These are phyloP conservation scores for Russula sp. DNA, from an alignment of 768 basidiomycete genomes.

Conservation along the genomic window DNA sequence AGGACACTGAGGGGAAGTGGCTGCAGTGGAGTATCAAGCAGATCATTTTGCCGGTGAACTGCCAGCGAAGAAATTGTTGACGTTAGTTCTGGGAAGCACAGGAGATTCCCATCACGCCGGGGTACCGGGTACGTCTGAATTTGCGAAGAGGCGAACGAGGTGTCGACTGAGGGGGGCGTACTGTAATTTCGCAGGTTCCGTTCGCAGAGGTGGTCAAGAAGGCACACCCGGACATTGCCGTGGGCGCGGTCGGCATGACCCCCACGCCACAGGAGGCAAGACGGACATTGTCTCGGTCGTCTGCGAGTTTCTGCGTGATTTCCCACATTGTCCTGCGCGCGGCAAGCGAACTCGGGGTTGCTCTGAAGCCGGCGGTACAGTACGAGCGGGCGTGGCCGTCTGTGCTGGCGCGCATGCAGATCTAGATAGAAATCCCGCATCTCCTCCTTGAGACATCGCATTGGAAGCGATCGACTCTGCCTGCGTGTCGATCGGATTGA, in stretches of 20 bases:
- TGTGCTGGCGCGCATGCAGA: slow-evolving; percentile 28
- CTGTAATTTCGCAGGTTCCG: slow-evolving; percentile 39
- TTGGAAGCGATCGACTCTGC: too few relatives aligned
- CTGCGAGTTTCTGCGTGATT: slow-evolving; percentile 54
- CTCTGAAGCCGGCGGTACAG: slow-evolving; percentile 64
- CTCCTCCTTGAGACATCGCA: too few relatives aligned
- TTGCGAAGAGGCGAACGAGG: too few relatives aligned
- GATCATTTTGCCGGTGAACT: slow-evolving; percentile 54
- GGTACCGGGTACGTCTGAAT: slow-evolving; percentile 46
- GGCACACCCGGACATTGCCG: slow-evolving; percentile 45
- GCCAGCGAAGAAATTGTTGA: slow-evolving; percentile 35
- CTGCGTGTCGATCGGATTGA: too few relatives aligned
- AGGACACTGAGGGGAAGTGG: slow-evolving; percentile 47
- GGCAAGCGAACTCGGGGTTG: slow-evolving; percentile 54
- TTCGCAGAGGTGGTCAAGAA: slow-evolving; percentile 62
- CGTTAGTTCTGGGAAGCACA: slow-evolving; percentile 40
- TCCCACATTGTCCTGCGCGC: slow-evolving; percentile 59
- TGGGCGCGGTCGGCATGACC: slow-evolving; percentile 72
- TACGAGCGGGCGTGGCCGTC: slow-evolving; percentile 54
- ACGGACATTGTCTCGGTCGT: slow-evolving; percentile 65
- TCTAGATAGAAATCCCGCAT: too few relatives aligned
- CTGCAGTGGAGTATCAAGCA: slow-evolving; percentile 75
- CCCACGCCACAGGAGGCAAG: slow-evolving; percentile 53
- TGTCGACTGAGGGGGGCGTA: too few relatives aligned
- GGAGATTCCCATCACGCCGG: slow-evolving; percentile 47